Conservation (phyloP, 1,284 basidiomycete genomes). For the Inonotus obliquus region DNA sequence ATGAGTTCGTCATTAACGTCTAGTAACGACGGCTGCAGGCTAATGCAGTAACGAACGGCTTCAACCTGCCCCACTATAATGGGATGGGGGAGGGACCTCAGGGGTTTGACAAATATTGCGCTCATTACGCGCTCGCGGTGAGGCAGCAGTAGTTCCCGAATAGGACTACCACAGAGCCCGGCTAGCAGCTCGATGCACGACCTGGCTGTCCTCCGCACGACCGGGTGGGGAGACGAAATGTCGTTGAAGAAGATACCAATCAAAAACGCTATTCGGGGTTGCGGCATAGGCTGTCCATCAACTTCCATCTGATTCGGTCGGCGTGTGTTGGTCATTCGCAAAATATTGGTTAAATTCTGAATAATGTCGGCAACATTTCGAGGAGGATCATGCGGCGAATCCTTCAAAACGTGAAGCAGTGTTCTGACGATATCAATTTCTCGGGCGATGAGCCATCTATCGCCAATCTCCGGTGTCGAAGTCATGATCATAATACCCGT, state of each 20-base stretch:
- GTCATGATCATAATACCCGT: conserved; percentile 79
- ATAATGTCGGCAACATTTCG: conserved; percentile 78
- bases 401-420: conserved; percentile 91
- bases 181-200: conserved; percentile 80
- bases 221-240: conserved; percentile 81
- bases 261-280: conserved; percentile 51
- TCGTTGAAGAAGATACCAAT: conserved; percentile 89
- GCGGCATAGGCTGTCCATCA: conserved; percentile 31
- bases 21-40: conserved; percentile 78
- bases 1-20: conserved; percentile 92
- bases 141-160: conserved; percentile 77
- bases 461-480: conserved; percentile 63
- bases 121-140: conserved; percentile 87
- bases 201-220: conserved; percentile 85
- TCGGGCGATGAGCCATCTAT: conserved; percentile 83
- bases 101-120: conserved; percentile 93
- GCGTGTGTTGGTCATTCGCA: conserved; percentile 66
- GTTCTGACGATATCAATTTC: conserved; percentile 91
- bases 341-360: conserved; percentile 73
- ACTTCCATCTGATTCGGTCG: conserved; percentile 33
- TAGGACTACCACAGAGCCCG: conserved; percentile 66
- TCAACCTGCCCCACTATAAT: conserved; percentile 99
- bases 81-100: conserved; percentile 93
- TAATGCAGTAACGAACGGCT: conserved; percentile 90
- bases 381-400: conserved; percentile 89